Base-by-base conservation (phyloP, 371 early-diverging fungal species). In the Mortierella sp. region DNA sequence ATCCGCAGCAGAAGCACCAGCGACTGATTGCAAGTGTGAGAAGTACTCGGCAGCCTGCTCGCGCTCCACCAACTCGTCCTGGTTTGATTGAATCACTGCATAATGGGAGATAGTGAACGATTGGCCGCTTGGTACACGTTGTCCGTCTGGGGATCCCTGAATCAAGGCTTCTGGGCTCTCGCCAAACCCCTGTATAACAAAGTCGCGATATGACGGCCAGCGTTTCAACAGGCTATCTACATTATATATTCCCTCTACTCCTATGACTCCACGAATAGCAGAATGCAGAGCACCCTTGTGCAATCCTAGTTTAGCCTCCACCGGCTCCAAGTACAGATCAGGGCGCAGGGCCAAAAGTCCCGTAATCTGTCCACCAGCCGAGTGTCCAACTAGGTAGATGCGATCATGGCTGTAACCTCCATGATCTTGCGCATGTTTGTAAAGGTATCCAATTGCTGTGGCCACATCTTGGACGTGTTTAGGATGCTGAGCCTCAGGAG, bases 241-340 rank as follows among this genome's bases (percentile, higher is more conserved):
- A 65, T 95, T 91, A 81, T 94, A 95, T 71, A 96, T 94, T 4
- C 96, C 97, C 66, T 93, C 93, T 0, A 94, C 89, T 5, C 94
- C 94, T 40, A 94, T 37, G 1, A 90, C 87, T 22, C 91, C 91
- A 11, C 66, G 60, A 26, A 94, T 78, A 6, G 86, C 88, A 4
- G 64, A 62, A 9, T 81, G 40, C 9, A 83, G 76, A 4, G 76
- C 66, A 12, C 72, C 79, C 57, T 66, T 70, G 51, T 16, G 9
- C 32, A 73, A 16, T 22, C 39, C 73, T 55, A 67, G 67, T 43
- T 59, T 64, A 9, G 52, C 59, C 60, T 61, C 77, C 20, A 63
- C 45, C 2, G 74, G 70, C 35, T 84, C 78, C 30, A 89, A 68
- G 52, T 75, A 87, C 30, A 67, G 28, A n/a, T 87, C 88, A 20